Evolutionary conservation across 78 protist genomes (phyloP), one percentile per base, ranked within the genome.

Genomic region (Dictyostelium intermedium): DNA sequence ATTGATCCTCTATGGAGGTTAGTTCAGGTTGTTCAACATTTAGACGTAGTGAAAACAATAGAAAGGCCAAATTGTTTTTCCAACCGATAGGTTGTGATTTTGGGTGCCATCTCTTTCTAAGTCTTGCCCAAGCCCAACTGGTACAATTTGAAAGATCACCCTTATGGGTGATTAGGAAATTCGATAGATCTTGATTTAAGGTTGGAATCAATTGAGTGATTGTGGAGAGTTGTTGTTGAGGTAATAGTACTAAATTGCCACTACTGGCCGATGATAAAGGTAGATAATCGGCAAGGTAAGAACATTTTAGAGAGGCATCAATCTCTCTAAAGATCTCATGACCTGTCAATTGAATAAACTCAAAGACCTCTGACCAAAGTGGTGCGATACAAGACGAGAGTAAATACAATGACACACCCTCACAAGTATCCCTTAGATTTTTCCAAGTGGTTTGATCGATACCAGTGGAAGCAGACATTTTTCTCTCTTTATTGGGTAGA

Each of bases 101-200:
- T 76, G 93, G 93, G 32, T 77, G 85, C 93, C 93, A 87, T 60
- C 85, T 81, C 76, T 87, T 87, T 63, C 85, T 76, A 18, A 87
- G 41, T 45, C 85, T 34, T 18, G 93, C 70, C 84, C 93, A 78
- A 8, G 85, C 34, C 85, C 85, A 87, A 14, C 34, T 43, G 5
- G 79, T 23, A 10, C 76, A 20, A 82, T 79, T 79, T 79, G 37
- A 72, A 16, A 87, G 74, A n/a, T 35, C 53, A 8, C 85, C 85
- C 14, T 35, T 25, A 37, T 87, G 93, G 14, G 47, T 37, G 5
- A 56, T 73, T 5, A 87, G 18, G 70, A 87, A 87, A 56, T 77
- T 39, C 30, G 61, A 30, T 11, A 87, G 66, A 27, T 87, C 85
- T 14, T 14, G 50, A 45, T 87, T 61, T 6, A 87, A 23, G 1